Evolutionary conservation across 164 flowering plant species (phyloP), one percentile per base, ranked within the genome.

Genomic region (Platanus orientalis): DNA sequence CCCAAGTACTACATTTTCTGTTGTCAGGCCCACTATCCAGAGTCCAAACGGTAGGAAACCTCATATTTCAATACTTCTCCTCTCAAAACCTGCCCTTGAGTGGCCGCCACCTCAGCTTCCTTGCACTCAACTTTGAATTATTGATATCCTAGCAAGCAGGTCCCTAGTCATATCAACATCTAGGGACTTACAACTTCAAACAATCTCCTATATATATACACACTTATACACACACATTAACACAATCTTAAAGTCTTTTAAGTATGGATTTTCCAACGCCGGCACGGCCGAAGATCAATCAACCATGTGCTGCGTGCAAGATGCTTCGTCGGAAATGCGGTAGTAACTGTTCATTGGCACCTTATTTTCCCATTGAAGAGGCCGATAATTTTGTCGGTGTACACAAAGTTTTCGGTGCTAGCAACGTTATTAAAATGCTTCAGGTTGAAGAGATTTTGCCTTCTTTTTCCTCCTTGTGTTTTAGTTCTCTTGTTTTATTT

Each of bases 341-440:
- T 34, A 26, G 19, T 1, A 63, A 73, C 21, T 83, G 87, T 59
- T 19, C 68, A 6, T 62, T 81, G 16, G 80, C 81, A 0, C 87
- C 87, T 0, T 81, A 75, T 58, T 80, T 80, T 25, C 78, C 87
- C 0, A 7, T 64, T 1, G 62, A 72, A 6, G 80, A 83, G 14
- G 25, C 70, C 0, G 73, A 70, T 25, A 81, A 74, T 34, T 83
- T 83, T 26, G 76, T 73, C 3, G 39, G 57, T 19, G 84, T 79
- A 14, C 87, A 83, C 32, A 75, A 60, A 59, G 80, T 83, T 1
- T 83, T 77, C 49, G 84, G 87, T 16, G 83, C 87, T 9, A 83
- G 87, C 75, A 83, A 83, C 56, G 79, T 79, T 4, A 44, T 64
- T 63, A 80, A 80, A 63, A 68, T 78, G 77, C 76, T 83, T 21